A percentile compares a stretch with the other conserved stretches of the same genome.
phyloP scores from a whole-genome alignment of 164 flowering plant species.

The Annona cherimola region DNA sequence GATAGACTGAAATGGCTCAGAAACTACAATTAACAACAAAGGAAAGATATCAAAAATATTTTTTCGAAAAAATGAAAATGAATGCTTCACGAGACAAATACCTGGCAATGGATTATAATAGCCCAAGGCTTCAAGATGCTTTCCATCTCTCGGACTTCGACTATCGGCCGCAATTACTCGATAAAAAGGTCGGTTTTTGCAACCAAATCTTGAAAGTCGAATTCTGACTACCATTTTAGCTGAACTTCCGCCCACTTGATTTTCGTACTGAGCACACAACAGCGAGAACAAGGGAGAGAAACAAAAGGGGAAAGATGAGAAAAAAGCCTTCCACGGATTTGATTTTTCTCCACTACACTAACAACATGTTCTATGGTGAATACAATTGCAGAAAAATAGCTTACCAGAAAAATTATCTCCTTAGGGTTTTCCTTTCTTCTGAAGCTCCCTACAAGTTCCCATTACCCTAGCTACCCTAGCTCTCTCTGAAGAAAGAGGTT shows the following conservation, averaged over 20 bases:
- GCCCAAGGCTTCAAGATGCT: conserved; percentile 86
- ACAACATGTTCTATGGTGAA: neutral
- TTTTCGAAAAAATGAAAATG: neutral
- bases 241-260: neutral
- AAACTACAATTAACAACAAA: neutral
- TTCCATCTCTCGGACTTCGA: conserved; percentile 91
- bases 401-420: neutral
- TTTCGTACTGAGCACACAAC: neutral
- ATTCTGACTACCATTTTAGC: conserved; percentile 74
- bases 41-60: neutral
- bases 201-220: conserved; percentile 77
- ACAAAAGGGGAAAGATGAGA: neutral
- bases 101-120: conserved; percentile 96
- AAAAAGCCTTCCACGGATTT: neutral
- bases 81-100: conserved; percentile 8
- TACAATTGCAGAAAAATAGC: neutral
- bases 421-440: neutral
- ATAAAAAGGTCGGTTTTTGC: conserved; percentile 81
- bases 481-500: neutral
- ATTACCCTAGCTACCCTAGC: neutral
- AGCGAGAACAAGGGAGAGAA: neutral
- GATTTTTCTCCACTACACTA: neutral
- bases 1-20: neutral
- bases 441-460: neutral
- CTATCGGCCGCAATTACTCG: conserved; percentile 86